Evolutionary conservation across 805 yeast species (phyloP).

Genomic region (Kodamaea leandrae): DNA sequence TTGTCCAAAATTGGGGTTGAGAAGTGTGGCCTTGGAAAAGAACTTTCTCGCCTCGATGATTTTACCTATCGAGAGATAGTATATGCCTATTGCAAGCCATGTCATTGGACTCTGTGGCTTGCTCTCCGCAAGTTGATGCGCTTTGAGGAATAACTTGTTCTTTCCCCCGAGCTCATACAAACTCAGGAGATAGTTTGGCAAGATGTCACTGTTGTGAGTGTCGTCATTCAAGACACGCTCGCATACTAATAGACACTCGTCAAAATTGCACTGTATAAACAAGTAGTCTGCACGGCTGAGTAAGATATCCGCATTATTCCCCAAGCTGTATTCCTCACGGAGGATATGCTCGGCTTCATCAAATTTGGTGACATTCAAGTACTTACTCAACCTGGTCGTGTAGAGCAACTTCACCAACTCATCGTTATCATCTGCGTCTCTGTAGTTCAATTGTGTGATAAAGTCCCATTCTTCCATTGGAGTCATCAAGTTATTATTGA

Average conservation of each 20-base stretch:
- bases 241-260: slow-evolving; percentile 71
- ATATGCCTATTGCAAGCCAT: slow-evolving; percentile 91
- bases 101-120: slow-evolving; percentile 81
- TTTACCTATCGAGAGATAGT: slow-evolving; percentile 73
- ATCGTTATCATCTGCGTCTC: slow-evolving; percentile 73
- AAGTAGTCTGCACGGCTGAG: slow-evolving; percentile 65
- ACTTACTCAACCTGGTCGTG: slow-evolving; percentile 72
- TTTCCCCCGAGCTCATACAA: slow-evolving; percentile 80
- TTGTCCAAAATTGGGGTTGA: slow-evolving; percentile 86
- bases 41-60: slow-evolving; percentile 80
- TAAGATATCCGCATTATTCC: slow-evolving; percentile 66
- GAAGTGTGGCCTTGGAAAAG: slow-evolving; percentile 83
- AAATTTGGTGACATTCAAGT: slow-evolving; percentile 54
- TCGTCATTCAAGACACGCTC: slow-evolving; percentile 59
- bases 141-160: slow-evolving; percentile 72
- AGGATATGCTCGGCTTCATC: slow-evolving; percentile 66
- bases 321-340: slow-evolving; percentile 68
- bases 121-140: slow-evolving; percentile 82
- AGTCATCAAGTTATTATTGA: slow-evolving; percentile 67
- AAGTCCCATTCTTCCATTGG: slow-evolving; percentile 89
- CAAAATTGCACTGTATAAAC: slow-evolving; percentile 75
- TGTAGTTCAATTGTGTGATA: slow-evolving; percentile 59
- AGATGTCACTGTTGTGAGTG: slow-evolving; percentile 63
- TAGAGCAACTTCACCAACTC: slow-evolving; percentile 78
- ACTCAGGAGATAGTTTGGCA: slow-evolving; percentile 81